These are phyloP conservation scores for Psilocybe subaeruginosa DNA, from an alignment of 768 basidiomycete species.

Conservation along the genomic window DNA sequence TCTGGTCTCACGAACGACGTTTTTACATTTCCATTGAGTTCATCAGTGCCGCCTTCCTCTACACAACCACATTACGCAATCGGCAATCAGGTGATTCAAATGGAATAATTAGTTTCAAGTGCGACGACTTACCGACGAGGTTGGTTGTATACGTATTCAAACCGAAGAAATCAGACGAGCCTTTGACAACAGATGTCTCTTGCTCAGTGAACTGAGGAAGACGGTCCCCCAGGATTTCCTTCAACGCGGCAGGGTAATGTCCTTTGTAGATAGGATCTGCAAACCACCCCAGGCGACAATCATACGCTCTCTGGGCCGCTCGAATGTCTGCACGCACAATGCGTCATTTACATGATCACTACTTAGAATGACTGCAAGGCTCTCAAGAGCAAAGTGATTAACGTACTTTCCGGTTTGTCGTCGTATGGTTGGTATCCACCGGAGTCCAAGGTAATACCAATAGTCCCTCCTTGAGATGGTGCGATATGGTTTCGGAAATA, in stretches of 20 bases:
- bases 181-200: conserved; percentile 57
- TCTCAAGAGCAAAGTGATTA: background rate
- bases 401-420: conserved; percentile 62
- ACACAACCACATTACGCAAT: background rate
- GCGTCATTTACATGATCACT: background rate
- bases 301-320: conserved; percentile 66
- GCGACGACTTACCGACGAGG: conserved; percentile 48
- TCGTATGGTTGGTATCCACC: conserved; percentile 71
- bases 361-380: too few relatives aligned
- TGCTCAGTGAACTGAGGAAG: conserved; percentile 58
- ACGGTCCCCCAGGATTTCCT: conserved; percentile 49
- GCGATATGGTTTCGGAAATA: conserved; percentile 65
- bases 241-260: conserved; percentile 58
- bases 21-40: conserved; percentile 56
- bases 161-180: conserved; percentile 70
- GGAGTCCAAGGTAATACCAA: conserved; percentile 76
- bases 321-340: conserved; percentile 47
- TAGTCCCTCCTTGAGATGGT: conserved; percentile 54
- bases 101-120: background rate
- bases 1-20: conserved; percentile 58
- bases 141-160: conserved; percentile 70
- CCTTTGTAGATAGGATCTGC: conserved; percentile 73
- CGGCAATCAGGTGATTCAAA: too few relatives aligned
- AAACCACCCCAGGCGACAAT: conserved; percentile 51
- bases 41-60: conserved; percentile 61